Conservation (phyloP, 208 protist species). For the Acanthamoeba quina region DNA sequence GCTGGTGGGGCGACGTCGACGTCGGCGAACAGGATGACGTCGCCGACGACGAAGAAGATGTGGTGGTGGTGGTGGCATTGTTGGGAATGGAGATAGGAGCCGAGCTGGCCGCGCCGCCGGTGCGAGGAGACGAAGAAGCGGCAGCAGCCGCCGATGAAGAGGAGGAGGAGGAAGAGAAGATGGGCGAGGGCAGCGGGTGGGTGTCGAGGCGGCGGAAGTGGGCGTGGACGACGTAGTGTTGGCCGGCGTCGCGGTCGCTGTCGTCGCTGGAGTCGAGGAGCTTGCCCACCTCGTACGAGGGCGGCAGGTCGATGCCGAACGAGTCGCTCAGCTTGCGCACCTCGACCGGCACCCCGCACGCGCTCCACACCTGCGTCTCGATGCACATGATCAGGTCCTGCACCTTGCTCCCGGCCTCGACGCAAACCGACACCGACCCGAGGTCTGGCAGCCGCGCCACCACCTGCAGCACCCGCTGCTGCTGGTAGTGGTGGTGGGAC, state of each 20-base stretch:
- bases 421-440: background rate
- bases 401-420: background rate
- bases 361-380: constrained; percentile 48
- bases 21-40: background rate
- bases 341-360: background rate
- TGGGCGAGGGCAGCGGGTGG: background rate
- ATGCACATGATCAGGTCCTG: constrained; percentile 26
- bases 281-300: constrained; percentile 58
- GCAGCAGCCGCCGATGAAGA: background rate
- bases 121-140: background rate
- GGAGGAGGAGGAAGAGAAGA: background rate
- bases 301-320: constrained; percentile 17
- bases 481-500: background rate
- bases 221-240: background rate
- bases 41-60: background rate
- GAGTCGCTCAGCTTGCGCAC: constrained; percentile 39
- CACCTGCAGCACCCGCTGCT: background rate
- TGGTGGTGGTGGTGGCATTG: background rate
- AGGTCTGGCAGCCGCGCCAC: background rate
- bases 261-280: background rate
- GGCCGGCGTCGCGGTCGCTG: background rate
- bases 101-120: background rate
- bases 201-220: background rate
- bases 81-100: background rate
- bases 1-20: background rate